Conservation (phyloP, 208 protist species). For the Angomonas deanei region DNA sequence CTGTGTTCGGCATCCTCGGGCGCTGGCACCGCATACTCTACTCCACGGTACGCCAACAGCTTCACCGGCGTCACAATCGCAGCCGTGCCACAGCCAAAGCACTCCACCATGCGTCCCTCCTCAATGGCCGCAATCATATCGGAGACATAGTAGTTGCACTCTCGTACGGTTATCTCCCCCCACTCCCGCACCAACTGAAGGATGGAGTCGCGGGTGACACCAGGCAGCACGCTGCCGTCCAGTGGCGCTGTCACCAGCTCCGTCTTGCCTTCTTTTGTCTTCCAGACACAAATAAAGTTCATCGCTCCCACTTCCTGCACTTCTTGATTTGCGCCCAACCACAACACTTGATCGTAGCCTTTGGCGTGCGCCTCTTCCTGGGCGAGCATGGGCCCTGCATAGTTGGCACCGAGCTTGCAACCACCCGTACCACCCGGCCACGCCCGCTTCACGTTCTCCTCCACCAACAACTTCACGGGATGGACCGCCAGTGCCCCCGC, state of each 20-base stretch:
- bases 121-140: constrained; percentile 84
- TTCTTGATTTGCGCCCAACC: constrained; percentile 91
- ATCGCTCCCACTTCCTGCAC: constrained; percentile 98
- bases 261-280: constrained; percentile 48
- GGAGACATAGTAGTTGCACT: constrained; percentile 71
- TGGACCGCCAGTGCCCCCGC: constrained; percentile 51
- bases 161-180: constrained; percentile 87
- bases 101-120: constrained; percentile 88
- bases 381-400: constrained; percentile 83
- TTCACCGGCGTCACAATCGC: constrained; percentile 93
- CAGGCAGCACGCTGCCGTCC: constrained; percentile 93
- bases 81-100: constrained; percentile 96
- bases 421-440: constrained; percentile 95
- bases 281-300: constrained; percentile 96
- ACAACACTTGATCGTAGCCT: constrained; percentile 96
- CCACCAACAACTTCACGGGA: constrained; percentile 90
- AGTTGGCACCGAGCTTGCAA: constrained; percentile 93
- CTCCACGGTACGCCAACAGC: constrained; percentile 75
- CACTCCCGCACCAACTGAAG: constrained; percentile 75
- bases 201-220: constrained; percentile 96
- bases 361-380: constrained; percentile 81
- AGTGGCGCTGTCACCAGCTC: constrained; percentile 95
- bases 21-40: constrained; percentile 48
- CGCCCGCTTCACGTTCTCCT: constrained; percentile 85
- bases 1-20: constrained; percentile 20